Base-by-base conservation (phyloP, 345 rosid species). In the Mangifera indica region DNA sequence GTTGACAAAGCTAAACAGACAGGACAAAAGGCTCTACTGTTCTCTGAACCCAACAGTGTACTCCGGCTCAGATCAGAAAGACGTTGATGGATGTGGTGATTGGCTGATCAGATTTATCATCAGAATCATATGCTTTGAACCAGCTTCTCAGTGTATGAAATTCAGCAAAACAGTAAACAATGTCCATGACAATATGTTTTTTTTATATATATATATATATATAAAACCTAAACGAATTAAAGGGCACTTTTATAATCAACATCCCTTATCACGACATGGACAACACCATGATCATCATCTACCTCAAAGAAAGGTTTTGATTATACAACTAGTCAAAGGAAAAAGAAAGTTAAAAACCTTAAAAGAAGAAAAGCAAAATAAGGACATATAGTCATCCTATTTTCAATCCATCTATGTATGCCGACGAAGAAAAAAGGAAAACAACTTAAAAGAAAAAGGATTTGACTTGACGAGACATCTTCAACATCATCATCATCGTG, bases 351-450 rank as follows among this genome's bases (percentile, higher is more conserved):
- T 52, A 70, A 75, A 73, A 74, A 63, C 26, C 24, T 62, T 45
- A 15, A 72, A 49, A 62, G 45, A 52, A 21, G 18, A 32, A 51
- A 69, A 68, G 66, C 44, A 74, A 76, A 57, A 42, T 59, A 70
- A 72, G 72, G 72, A 79, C 71, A 77, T 72, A 65, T 44, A 74
- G 10, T 79, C 65, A 68, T 63, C 81, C 82, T 73, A 62, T 74
- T 79, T 78, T 68, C 72, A 71, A 81, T 84, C 82, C 86, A 76
- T 71, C 83, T 20, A 70, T 51, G 58, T 67, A 56, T 66, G 78
- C 66, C 22, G 42, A 64, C 73, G 75, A 69, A 70, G 65, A 69
- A 18, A 70, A 49, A 18, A 25, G 61, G 20, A 51, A 59, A 60
- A 1, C 49, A 46, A 42, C 24, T 65, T 40, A 11, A 58, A 55